Percentiles rank a stretch among this genome's conserved stretches.
Conservation (phyloP, 78 protist genomes). For the Emiliania huxleyi region DNA sequence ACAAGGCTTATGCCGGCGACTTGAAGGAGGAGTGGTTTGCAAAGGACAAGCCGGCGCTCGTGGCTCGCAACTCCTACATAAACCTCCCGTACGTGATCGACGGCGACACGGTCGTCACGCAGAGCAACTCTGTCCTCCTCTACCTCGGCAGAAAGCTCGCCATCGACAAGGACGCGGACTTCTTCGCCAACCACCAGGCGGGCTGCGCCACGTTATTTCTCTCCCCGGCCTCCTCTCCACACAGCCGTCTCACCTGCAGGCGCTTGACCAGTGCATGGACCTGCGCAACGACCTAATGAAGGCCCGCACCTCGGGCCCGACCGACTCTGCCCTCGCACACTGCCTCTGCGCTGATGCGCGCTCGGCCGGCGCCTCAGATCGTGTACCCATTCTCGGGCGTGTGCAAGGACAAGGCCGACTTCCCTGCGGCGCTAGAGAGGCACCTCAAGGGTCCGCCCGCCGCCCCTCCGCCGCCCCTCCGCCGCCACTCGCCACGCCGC, state of each 20-base stretch:
- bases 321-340: too few relatives aligned
- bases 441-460: background rate
- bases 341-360: too few relatives aligned
- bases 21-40: background rate
- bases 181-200: background rate
- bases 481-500: too few relatives aligned
- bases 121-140: background rate
- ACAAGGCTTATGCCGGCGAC: background rate
- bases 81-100: background rate
- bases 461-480: too few relatives aligned
- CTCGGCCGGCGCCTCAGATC: too few relatives aligned
- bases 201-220: background rate
- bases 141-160: background rate
- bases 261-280: background rate
- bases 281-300: background rate
- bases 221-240: too few relatives aligned
- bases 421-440: background rate
- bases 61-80: background rate
- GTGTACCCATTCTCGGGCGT: background rate
- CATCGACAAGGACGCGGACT: background rate
- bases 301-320: too few relatives aligned
- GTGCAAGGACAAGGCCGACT: background rate
- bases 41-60: background rate
- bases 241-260: too few relatives aligned
- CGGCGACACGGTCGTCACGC: background rate